Base-by-base conservation (phyloP, 169 alveolate genomes). In the Plasmodium malariae region DNA sequence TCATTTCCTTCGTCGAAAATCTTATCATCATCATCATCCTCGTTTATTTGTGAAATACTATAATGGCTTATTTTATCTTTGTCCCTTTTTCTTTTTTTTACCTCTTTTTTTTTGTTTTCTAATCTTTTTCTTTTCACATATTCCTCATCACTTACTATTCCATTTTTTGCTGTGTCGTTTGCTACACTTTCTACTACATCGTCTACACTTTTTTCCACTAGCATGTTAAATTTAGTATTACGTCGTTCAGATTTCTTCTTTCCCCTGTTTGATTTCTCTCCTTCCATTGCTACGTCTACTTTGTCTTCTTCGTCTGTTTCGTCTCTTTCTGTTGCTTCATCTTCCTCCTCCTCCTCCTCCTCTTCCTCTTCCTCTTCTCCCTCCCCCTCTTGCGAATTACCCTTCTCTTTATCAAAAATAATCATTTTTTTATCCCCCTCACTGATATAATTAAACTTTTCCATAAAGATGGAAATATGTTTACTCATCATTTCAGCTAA, bases 351-450 rank as follows among this genome's bases (percentile, higher is more conserved):
- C 19, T 63, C 73, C 14, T 0, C 51, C 7, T 62, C 34, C 2
- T 34, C 73, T 9, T 14, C 30, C 0, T 63, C 73, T 5, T 71
- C 85, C 1, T 71, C 85, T 4, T 76, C 89, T 5, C 62, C 76
- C 21, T 76, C 89, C 24, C 54, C 89, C 49, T 76, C 89, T 65
- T 48, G 74, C 26, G 36, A 3, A 7, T 12, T 45, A 30, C 45
- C 62, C 26, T 76, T 76, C 30, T 62, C 76, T 34, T 76, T 60
- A 62, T 76, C 89, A 51, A 76, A 76, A 6, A 76, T 62, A 19
- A 76, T 76, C 89, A 76, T 76, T 76, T 76, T 76, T 76, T 76
- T 40, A 48, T 76, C 89, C 4, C 89, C 89, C 21, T 76, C 89
- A 45, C 89, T 76, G 32, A 76, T 76, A 76, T 76, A 76, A 62